Conservation (phyloP, 768 basidiomycete species). For the Pisolithus microcarpus region DNA sequence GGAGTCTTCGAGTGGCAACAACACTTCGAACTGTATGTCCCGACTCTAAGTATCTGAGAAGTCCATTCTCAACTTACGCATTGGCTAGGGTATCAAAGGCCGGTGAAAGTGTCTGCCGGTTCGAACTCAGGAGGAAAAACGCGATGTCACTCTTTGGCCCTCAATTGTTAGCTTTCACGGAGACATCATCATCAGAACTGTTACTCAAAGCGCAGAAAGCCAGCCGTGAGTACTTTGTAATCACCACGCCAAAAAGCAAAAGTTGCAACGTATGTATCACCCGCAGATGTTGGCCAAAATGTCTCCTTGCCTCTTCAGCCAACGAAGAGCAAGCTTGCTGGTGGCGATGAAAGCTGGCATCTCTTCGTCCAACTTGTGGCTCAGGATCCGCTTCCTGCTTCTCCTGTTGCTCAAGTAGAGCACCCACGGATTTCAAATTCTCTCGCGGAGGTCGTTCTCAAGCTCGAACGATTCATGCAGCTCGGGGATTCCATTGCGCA, state of each 20-base stretch:
- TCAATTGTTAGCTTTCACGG: slow-evolving; percentile 11
- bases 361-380: slow-evolving; percentile 19
- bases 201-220: slow-evolving; percentile 5
- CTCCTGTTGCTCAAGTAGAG: neutral
- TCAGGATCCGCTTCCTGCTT: neutral
- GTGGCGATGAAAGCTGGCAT: slow-evolving; percentile 5
- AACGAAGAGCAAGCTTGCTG: neutral
- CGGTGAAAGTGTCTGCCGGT: slow-evolving; percentile 14
- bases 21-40: slow-evolving; percentile 14
- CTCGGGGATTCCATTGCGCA: slow-evolving; percentile 17
- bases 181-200: slow-evolving; percentile 13
- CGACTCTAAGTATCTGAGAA: neutral
- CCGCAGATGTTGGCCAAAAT: slow-evolving; percentile 11
- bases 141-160: slow-evolving; percentile 1
- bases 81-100: slow-evolving; percentile 8
- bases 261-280: neutral
- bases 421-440: slow-evolving; percentile 7
- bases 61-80: neutral
- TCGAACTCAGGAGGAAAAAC: slow-evolving; percentile 20
- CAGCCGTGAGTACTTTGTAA: slow-evolving; percentile 2
- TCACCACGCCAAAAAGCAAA: neutral
- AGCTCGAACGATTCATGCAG: slow-evolving; percentile 20
- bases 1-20: slow-evolving; percentile 18
- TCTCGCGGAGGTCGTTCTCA: slow-evolving; percentile 16
- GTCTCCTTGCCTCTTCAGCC: slow-evolving; percentile 13